Evolutionary conservation across 2,329 filamentous ascomycete species (phyloP), one percentile per base, ranked within the genome.

Genomic region (Madurella mycetomatis): DNA sequence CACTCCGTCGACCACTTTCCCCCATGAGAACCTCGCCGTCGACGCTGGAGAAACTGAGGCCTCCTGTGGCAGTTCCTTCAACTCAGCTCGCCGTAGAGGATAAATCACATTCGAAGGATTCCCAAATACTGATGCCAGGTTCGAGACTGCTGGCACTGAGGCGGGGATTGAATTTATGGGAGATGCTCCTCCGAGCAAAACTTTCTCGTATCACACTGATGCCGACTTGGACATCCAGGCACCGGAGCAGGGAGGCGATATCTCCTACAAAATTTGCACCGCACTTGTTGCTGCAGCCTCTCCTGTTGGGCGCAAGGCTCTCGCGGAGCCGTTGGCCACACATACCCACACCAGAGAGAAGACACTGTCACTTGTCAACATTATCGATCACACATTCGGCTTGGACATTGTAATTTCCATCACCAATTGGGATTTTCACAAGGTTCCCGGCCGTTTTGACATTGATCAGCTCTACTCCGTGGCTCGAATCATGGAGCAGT

Each of bases 341-440:
- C 40, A 11, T 49, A 45, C 45, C 37, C 41, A 34, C 43, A 40
- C 17, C 11, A 32, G 55, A 30, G 41, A 46, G 12, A 25, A 30
- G 47, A 11, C 54, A 17, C 41, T 54, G 7, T 42, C 57, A 2
- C 48, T 58, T 32, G 11, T 41, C 9, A 51, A 47, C 18, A 15
- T 31, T 2, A 25, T 47, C 1, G 55, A 60, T 18, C 18, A 61
- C n/a, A 44, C 49, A 0, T 53, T 49, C 17, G 64, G 64, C 13
- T 30, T 65, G 12, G 58, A 61, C 15, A 37, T 62, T 15, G 34
- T 65, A 18, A 57, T 65, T 30, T 63, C 62, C 2, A 58, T 65
- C 16, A 57, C 58, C 9, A 62, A 65, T 41, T 62, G 59, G 52
- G 61, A 63, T 45, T 65, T 60, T 45, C 60, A 62, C 34, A 56